Conservation (phyloP, 2,329 filamentous ascomycete genomes). For the Chalara sp. region DNA sequence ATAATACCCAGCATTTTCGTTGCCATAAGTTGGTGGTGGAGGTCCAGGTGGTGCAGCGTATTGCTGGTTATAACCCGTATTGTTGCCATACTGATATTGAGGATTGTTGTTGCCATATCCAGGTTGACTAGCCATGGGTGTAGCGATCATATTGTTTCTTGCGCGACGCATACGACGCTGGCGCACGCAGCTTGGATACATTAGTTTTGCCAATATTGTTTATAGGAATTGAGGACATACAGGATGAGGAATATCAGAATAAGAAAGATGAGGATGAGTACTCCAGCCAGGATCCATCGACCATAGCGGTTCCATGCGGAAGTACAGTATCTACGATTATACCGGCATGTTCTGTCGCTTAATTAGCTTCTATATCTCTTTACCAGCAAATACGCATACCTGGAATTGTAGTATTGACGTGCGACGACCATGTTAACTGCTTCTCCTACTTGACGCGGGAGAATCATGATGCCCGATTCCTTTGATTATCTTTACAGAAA, state of each 20-base stretch:
- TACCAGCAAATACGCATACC: not conserved
- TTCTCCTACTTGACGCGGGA: not conserved
- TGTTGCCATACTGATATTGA: not conserved
- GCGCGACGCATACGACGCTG: conserved; percentile 5
- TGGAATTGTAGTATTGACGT: not conserved
- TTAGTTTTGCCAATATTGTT: conserved; percentile 1
- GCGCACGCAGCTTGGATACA: not conserved
- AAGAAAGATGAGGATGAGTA: conserved; percentile 14
- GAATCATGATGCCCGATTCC: not conserved
- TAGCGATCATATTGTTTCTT: not conserved
- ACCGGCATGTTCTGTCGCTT: not conserved
- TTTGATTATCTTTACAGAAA: too few species aligned
- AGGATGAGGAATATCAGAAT: conserved; percentile 10
- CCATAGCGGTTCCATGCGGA: conserved; percentile 14
- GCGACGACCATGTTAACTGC: not conserved
- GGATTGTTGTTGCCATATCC: conserved; percentile 2
- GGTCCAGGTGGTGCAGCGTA: conserved; percentile 8
- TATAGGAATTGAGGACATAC: conserved; percentile 6
- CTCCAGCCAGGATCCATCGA: conserved; percentile 16
- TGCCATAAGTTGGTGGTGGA: conserved; percentile 4
- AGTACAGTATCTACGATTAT: conserved; percentile 1
- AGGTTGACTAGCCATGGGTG: conserved; percentile 5
- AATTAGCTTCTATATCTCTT: not conserved
- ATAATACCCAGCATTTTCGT: conserved; percentile 9
- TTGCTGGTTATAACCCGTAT: conserved; percentile 3